A percentile compares a stretch with the other conserved stretches of the same genome.
phyloP scores from a whole-genome alignment of 192 early-diverging fungal species.

The Chytriomyces sp. region DNA sequence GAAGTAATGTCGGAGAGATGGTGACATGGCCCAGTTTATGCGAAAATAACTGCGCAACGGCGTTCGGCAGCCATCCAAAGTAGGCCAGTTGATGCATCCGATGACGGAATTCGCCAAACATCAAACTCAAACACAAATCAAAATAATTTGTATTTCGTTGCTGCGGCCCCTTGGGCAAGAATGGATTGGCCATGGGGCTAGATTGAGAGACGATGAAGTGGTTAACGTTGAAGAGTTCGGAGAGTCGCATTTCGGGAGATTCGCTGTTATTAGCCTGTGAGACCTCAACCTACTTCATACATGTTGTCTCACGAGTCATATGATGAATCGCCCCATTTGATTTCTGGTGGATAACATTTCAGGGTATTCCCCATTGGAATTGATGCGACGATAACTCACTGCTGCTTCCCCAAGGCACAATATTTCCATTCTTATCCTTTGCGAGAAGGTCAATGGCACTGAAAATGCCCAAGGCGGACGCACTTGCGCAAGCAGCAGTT shows the following conservation, averaged over 20 bases:
- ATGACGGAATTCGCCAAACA: constrained; percentile 64
- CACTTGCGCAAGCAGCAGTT: constrained; percentile 75
- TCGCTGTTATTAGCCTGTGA: constrained; percentile 45
- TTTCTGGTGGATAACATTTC: constrained; percentile 17
- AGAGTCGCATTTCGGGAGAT: constrained; percentile 61
- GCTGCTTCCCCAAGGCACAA: constrained; percentile 68
- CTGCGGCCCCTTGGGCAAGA: constrained; percentile 56
- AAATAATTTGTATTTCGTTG: constrained; percentile 23
- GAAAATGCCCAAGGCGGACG: constrained; percentile 71
- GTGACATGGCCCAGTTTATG: constrained; percentile 72
- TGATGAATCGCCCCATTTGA: constrained; percentile 24
- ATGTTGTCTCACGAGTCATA: constrained; percentile 28
- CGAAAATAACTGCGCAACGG: constrained; percentile 60
- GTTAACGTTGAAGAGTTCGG: constrained; percentile 83
- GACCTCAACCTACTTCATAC: background rate
- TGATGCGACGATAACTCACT: background rate
- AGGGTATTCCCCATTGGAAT: constrained; percentile 5
- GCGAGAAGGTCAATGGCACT: constrained; percentile 67
- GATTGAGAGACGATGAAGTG: constrained; percentile 84
- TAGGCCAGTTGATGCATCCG: constrained; percentile 60
- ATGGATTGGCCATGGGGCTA: constrained; percentile 67
- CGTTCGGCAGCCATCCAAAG: constrained; percentile 61
- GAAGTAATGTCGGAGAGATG: constrained; percentile 61
- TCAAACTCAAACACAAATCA: constrained; percentile 48
- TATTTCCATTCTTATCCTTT: constrained; percentile 67